phyloP scores from a whole-genome alignment of 306 rosid species.

The Casuarina equisetifolia region DNA sequence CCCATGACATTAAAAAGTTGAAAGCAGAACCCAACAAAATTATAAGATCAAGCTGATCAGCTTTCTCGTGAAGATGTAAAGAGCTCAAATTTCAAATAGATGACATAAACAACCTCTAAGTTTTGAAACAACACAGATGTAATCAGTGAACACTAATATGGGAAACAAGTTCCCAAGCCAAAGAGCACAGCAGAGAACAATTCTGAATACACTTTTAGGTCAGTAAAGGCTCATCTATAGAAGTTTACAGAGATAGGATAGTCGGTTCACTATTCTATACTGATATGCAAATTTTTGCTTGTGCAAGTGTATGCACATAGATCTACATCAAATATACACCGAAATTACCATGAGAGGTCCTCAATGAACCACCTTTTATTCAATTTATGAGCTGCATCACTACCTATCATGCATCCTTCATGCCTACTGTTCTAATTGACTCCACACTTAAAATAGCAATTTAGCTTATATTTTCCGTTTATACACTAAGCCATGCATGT shows the following conservation, averaged over 20 bases:
- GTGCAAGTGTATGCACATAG: not conserved
- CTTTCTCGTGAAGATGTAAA: not conserved
- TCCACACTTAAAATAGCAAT: not conserved
- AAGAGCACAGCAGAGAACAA: not conserved
- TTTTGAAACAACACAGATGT: not conserved
- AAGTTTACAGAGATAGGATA: not conserved
- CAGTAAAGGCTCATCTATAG: not conserved
- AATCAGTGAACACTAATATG: not conserved
- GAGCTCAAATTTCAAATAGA: not conserved
- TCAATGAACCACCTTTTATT: not conserved
- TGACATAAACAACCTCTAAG: not conserved
- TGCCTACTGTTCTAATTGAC: not conserved
- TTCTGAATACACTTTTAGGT: not conserved
- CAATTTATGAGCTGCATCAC: not conserved
- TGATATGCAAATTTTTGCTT: not conserved
- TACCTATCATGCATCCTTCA: not conserved
- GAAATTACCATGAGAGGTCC: not conserved
- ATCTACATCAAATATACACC: not conserved
- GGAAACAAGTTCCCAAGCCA: not conserved
- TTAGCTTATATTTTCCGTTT: constrained; percentile 8
- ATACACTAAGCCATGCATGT: not conserved
- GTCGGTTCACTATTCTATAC: not conserved
- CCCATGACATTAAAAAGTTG: not conserved
- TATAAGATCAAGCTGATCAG: not conserved
- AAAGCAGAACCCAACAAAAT: not conserved